Base-by-base conservation (phyloP, 768 basidiomycete genomes). In the Tricholoma furcatifolium region DNA sequence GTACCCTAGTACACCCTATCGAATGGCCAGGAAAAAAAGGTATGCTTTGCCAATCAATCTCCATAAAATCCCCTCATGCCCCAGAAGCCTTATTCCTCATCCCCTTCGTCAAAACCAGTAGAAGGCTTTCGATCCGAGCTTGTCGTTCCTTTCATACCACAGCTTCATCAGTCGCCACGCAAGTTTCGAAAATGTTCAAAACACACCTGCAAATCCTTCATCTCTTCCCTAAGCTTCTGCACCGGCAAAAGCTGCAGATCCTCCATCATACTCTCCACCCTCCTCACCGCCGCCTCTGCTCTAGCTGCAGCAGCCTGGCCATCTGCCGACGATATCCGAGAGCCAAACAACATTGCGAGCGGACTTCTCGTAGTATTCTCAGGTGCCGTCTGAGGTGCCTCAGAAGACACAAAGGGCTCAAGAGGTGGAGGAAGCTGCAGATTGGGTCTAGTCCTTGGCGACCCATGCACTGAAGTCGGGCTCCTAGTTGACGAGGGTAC, bases 161-260 rank as follows among this genome's bases (percentile, higher is more conserved):
- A 39, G 36, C 41, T 35, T 51, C 20, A 53, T 48, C 21, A 43
- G 31, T 41, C 30, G 4, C 5, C 17, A 3, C 27, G 11, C 30
- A 27, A 51, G 36, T 52, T 32, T 24, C 4, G 14, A 47, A 20
- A 15, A 46, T 18, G 2, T 6, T 23, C 41, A 20, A n/a, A 24
- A 67, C 75, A 43, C 41, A 87, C 88, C 78, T 88, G 87, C 24
- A 92, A 67, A 63, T 92, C 91, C 64, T 84, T 89, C 81, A 93
- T 87, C 66, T 93, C 89, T 2, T 87, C 85, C 67, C 81, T 86
- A 34, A 93, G 70, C 56, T 69, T 77, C 32, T 79, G 75, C 17
- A 90, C 79, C 6, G 90, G 88, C 56, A 89, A 57, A 39, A 79
- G 75, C 27, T 76, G 75, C 41, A 87, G 76, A 45, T 83, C 82